Base-by-base conservation (phyloP, 129 eudicot species). In the Helianthus tuberosus region DNA sequence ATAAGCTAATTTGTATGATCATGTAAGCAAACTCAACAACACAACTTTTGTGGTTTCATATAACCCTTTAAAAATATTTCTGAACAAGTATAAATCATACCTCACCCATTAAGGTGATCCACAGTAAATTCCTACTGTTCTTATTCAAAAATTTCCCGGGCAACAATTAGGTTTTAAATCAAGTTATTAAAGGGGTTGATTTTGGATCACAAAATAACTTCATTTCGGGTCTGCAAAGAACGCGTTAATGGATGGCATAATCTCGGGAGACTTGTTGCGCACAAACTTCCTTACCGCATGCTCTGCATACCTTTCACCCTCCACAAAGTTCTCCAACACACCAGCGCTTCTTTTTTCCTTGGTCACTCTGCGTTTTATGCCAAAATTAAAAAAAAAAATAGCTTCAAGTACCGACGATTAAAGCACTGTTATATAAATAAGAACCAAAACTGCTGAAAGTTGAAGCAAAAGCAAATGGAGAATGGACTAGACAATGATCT, bases 321-420 rank as follows among this genome's bases (percentile, higher is more conserved):
- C 98, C 39, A 72, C 83, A 81, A 59, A 78, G 84, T 93, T 93
- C 23, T 90, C 97, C 85, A 93, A 78, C 13, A 93, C 54, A 60
- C 97, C 97, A n/a, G 98, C 98, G 48, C 91, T 69, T 76, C 98
- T 84, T 75, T 93, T 90, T 78, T 93, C 98, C 88, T 91, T 91
- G 29, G 83, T 88, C 84, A 91, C 94, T 89, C 94, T 90, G 55
- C 68, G 61, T 27, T 25, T 25, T 48, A 73, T 70, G 11, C 16
- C 68, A 66, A 64, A 69, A 2, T 36, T 36, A 20, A 20, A 20
- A 53, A 29, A 47, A 60, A 15, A 27, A 55, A 8, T 69, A 16
- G 32, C n/a, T 47, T 47, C 13, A 12, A 16, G 12, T 49, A 1
- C 10, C 47, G 47, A 6, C 10, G 8, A 43, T 43, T 43, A 43